phyloP scores from a whole-genome alignment of 2,329 filamentous ascomycete species.

The Aspergillus neotritici region DNA sequence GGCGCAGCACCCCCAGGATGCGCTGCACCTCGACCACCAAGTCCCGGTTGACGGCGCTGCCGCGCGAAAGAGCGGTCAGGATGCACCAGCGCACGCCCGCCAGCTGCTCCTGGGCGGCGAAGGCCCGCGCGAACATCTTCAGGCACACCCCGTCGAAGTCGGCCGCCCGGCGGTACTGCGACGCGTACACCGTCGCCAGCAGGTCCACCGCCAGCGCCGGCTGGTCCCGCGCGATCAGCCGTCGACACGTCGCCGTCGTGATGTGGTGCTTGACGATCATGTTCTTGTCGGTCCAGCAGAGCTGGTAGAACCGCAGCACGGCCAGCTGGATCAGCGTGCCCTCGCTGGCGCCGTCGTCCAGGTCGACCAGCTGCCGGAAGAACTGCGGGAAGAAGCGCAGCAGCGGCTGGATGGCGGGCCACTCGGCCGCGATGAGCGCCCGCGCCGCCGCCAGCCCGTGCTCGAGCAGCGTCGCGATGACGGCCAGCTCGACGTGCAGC shows the following conservation, averaged over 20 bases:
- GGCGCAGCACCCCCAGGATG: conserved; percentile 16
- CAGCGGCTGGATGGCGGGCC: conserved; percentile 19
- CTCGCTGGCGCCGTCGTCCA: conserved; percentile 14
- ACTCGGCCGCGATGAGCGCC: conserved; percentile 29
- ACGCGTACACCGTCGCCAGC: conserved; percentile 32
- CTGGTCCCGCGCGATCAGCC: conserved; percentile 22
- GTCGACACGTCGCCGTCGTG: conserved; percentile 23
- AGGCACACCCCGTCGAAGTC: conserved; percentile 35
- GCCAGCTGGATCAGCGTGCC: conserved; percentile 30
- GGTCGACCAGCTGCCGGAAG: conserved; percentile 31
- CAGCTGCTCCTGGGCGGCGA: conserved; percentile 23
- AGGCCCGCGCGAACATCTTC: conserved; percentile 36
- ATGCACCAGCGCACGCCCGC: conserved; percentile 39
- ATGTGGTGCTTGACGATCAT: conserved; percentile 34
- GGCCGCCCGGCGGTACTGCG: conserved; percentile 28
- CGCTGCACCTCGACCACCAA: conserved; percentile 32
- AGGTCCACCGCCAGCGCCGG: conserved; percentile 29
- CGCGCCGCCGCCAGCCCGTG: conserved; percentile 27
- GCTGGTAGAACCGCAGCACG: conserved; percentile 35
- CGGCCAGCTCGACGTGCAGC: conserved; percentile 33
- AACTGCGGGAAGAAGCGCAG: conserved; percentile 28
- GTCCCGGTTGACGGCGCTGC: conserved; percentile 24
- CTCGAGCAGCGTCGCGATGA: conserved; percentile 32
- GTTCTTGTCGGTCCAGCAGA: conserved; percentile 28
- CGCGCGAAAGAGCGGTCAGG: conserved; percentile 31